Evolutionary conservation across 2,329 filamentous ascomycete species (phyloP), one percentile per base, ranked within the genome.

Genomic region (Berkeleyomyces rouxiae): DNA sequence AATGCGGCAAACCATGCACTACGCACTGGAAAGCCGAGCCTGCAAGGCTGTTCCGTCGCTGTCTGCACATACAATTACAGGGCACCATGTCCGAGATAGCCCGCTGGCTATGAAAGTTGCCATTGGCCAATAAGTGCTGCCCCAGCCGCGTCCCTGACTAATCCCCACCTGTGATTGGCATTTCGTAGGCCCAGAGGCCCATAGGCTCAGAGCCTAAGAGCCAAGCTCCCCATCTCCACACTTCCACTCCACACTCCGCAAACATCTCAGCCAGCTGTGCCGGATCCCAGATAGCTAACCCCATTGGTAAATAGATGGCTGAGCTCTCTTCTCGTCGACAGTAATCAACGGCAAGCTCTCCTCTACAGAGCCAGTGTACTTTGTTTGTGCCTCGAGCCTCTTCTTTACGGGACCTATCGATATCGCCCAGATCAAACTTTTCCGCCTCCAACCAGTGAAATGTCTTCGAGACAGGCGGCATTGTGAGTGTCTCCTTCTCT

Each of bases 391-490:
- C 43, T 40, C 3, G 31, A 47, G 44, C 47, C 13, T 40, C n/a
- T 60, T 58, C 11, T 39, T 31, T 44, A 40, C 62, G 7, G 11
- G 7, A n/a, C 16, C 9, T 16, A 23, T 23, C 23, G 23, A 23
- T 23, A 23, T 23, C 23, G 23, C 23, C 2, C 23, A 23, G 23
- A 23, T 23, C 23, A 23, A 23, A 23, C 23, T 23, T 23, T 23
- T 23, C 23, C 23, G 23, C 23, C 23, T 23, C 16, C 58, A 59
- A 16, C 9, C 42, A 31, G 3, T 39, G 70, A 58, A 65, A 77
- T 77, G 75, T 74, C 75, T 66, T 74, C 75, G 62, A 74, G 75
- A 72, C 77, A 76, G 70, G 79, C 78, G 68, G 75, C 76, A 39
- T 67, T 81, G 79, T 81, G 66, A 76, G 79, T 70, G 65, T 63